phyloP scores from a whole-genome alignment of 352 stramenopile genomes.

The Phytophthora hibernalis region DNA sequence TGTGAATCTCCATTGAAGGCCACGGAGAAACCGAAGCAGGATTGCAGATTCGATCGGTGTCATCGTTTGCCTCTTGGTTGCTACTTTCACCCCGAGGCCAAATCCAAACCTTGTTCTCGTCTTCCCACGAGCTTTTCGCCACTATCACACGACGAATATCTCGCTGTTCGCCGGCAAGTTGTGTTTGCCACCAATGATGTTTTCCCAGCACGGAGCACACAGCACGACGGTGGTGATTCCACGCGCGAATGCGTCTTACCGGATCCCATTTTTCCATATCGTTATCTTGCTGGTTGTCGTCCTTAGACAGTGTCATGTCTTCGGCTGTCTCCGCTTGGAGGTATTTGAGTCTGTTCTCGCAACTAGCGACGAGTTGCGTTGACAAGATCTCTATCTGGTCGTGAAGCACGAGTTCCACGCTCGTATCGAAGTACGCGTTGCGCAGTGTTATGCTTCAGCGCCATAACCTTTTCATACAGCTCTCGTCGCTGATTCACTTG shows the following conservation, averaged over 20 bases:
- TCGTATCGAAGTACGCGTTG: constrained; percentile 33
- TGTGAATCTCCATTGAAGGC: constrained; percentile 42
- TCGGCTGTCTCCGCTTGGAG: constrained; percentile 38
- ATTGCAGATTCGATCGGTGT: background rate
- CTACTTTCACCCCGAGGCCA: constrained; percentile 39
- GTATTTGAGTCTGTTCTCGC: constrained; percentile 47
- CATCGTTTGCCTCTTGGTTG: background rate
- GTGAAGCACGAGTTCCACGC: constrained; percentile 12
- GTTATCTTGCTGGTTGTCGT: constrained; percentile 15
- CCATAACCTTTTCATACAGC: constrained; percentile 53
- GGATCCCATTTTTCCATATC: constrained; percentile 28
- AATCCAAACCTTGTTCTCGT: constrained; percentile 55
- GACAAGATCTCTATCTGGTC: constrained; percentile 27
- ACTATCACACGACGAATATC: constrained; percentile 59
- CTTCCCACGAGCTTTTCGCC: constrained; percentile 51
- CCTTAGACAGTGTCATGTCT: constrained; percentile 9
- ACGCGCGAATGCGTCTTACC: constrained; percentile 39
- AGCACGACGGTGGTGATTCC: constrained; percentile 44
- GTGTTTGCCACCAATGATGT: constrained; percentile 59
- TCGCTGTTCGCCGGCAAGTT: constrained; percentile 45
- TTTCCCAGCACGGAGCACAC: constrained; percentile 46
- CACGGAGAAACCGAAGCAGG: background rate
- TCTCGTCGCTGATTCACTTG: constrained; percentile 38
- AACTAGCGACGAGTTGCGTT: constrained; percentile 45
- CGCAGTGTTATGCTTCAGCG: constrained; percentile 36